phyloP scores from a whole-genome alignment of 192 early-diverging fungal species.

The Backusella parvicylindrica region DNA sequence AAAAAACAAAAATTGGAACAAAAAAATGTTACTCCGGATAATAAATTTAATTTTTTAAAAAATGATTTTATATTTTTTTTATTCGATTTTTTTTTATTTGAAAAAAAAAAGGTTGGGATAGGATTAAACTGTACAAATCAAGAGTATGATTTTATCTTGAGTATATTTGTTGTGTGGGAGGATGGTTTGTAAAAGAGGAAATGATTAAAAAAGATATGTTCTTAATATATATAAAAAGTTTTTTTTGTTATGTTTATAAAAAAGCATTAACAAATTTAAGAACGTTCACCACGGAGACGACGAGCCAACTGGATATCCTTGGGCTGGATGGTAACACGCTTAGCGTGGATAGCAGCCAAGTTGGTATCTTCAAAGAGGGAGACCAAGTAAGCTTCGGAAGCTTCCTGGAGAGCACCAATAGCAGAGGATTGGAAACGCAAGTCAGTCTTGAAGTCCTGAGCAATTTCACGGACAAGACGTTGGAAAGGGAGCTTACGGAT shows the following conservation, averaged over 20 bases:
- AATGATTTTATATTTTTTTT: neutral
- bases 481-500: conserved; percentile 94
- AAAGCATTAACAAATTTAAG: conserved; percentile 45
- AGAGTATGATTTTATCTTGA: neutral
- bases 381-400: conserved; percentile 92
- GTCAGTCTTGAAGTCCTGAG: conserved; percentile 99
- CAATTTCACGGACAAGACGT: conserved; percentile 97
- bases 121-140: conserved; percentile 1
- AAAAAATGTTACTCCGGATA: neutral
- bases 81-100: neutral
- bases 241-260: neutral
- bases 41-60: neutral
- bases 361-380: conserved; percentile 97
- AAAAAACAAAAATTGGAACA: neutral
- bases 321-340: conserved; percentile 99
- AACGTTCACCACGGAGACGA: conserved; percentile 91
- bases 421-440: conserved; percentile 99
- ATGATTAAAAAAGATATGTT: neutral
- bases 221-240: neutral
- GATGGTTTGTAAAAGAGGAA: neutral
- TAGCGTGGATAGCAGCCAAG: conserved; percentile 95
- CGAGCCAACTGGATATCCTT: conserved; percentile 99
- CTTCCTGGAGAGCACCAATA: conserved; percentile 98
- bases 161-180: neutral
- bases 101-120: neutral